phyloP scores from a whole-genome alignment of 2,329 filamentous ascomycete genomes.

The Hypoxylon sp. region DNA sequence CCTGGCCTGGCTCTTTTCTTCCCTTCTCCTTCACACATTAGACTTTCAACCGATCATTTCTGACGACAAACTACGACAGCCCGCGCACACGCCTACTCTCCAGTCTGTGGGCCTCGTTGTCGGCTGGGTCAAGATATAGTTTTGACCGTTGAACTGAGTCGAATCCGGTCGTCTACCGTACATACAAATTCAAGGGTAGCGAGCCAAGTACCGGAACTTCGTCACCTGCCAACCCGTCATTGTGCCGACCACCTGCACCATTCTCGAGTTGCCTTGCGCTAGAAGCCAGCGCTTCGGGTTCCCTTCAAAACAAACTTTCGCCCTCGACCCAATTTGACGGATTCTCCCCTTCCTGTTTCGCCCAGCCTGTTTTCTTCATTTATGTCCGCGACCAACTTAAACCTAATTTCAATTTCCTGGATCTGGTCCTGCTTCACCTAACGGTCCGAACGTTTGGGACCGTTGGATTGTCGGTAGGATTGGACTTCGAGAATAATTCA shows the following conservation, averaged over 20 bases:
- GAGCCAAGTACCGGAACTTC: constrained; percentile 26
- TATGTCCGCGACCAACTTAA: constrained; percentile 36
- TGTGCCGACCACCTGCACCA: constrained; percentile 30
- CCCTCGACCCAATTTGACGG: constrained; percentile 50
- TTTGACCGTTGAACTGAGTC: constrained; percentile 36
- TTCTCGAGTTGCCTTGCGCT: constrained; percentile 42
- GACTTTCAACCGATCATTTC: constrained; percentile 41
- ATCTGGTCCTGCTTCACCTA: constrained; percentile 29
- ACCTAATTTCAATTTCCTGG: constrained; percentile 37
- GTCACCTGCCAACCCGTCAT: constrained; percentile 28
- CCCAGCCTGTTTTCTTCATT: constrained; percentile 28
- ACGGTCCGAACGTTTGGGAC: constrained; percentile 38
- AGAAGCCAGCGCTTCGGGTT: constrained; percentile 49
- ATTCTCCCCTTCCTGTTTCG: constrained; percentile 32
- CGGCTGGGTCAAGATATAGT: constrained; percentile 30
- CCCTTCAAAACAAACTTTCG: constrained; percentile 46
- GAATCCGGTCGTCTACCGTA: constrained; percentile 6
- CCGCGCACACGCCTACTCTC: constrained; percentile 30
- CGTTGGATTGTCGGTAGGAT: constrained; percentile 32
- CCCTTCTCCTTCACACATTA: constrained; percentile 38
- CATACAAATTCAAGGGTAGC: constrained; percentile 38
- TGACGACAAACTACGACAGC: constrained; percentile 36
- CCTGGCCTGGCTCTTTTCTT: constrained; percentile 35
- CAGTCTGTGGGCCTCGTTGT: constrained; percentile 37
- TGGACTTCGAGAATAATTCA: constrained; percentile 25